phyloP scores from a whole-genome alignment of 192 early-diverging fungal species.

The Coemansia sp. region DNA sequence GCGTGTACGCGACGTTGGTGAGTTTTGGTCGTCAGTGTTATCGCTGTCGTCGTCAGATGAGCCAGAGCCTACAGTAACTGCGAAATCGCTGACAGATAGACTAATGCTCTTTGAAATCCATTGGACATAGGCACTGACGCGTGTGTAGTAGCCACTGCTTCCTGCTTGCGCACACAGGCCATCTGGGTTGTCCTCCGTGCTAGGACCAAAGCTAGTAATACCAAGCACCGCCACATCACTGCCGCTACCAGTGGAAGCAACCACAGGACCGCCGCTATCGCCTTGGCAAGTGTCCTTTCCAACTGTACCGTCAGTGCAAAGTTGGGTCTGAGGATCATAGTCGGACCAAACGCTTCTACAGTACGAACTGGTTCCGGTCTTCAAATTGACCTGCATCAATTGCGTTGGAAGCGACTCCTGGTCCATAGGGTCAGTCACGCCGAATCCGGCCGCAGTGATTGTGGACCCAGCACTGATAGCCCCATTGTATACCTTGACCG shows the following conservation, averaged over 20 bases:
- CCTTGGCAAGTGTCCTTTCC: constrained; percentile 52
- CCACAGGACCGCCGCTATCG: constrained; percentile 50
- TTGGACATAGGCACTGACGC: constrained; percentile 21
- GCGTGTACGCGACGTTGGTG: neutral
- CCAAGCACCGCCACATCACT: constrained; percentile 15
- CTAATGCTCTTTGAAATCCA: constrained; percentile 28
- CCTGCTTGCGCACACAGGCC: constrained; percentile 35
- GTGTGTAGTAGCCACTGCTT: constrained; percentile 34
- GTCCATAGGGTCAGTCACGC: constrained; percentile 19
- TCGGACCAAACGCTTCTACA: constrained; percentile 11
- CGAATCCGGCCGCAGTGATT: constrained; percentile 33
- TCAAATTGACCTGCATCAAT: constrained; percentile 30
- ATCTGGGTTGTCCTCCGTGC: constrained; percentile 20
- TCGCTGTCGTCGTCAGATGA: neutral
- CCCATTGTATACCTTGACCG: constrained; percentile 20
- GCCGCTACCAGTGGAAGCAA: constrained; percentile 5
- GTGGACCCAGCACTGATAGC: neutral
- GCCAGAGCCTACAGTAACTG: neutral
- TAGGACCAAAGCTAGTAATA: constrained; percentile 34
- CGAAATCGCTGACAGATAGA: constrained; percentile 14
- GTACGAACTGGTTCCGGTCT: constrained; percentile 13
- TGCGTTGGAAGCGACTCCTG: constrained; percentile 5
- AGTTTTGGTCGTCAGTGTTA: too few species aligned
- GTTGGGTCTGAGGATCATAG: constrained; percentile 12
- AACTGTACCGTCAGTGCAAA: constrained; percentile 42